Evolutionary conservation across 257 asterid species (phyloP), one percentile per base, ranked within the genome.

Genomic region (Capsicum baccatum): DNA sequence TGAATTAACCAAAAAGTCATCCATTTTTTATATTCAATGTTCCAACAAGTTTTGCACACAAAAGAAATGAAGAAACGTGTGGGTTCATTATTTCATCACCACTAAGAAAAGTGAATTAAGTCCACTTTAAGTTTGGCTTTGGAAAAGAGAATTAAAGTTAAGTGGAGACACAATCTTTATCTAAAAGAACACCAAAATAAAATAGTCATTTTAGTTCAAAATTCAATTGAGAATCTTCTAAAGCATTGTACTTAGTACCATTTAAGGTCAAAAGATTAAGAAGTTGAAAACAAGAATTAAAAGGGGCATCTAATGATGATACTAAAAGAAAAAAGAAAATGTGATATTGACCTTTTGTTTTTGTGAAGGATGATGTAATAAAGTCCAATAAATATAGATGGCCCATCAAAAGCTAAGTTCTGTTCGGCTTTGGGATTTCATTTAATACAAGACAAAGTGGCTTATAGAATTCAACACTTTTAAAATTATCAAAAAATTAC

Each of bases 201-300:
- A 39, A 63, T 8, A 59, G 21, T 2, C 44, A 21, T 81, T 42
- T 44, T 63, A 39, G 15, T 12, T 37, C 83, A 50, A 52, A 7
- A 10, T 37, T 59, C 17, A n/a, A n/a, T 44, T 67, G 79, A 58
- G 89, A 86, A 84, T 86, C 87, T 86, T 86, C 89, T 37, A 84
- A 86, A 86, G 87, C 47, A 71, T 68, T 62, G 50, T 26, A 64
- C 70, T 66, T 13, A 11, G 5, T 54, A 13, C 6, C 85, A 83
- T 81, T 52, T 14, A 84, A 73, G 58, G 87, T 81, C 89, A 84
- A 84, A 80, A 73, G 57, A 73, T 66, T 71, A 48, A 55, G n/a
- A 44, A 55, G 67, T 39, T 11, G 56, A 80, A 60, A 56, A 55
- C 19, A 62, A 63, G 81, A 15, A 26, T 15, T 37, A 60, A 79